Conservation (phyloP, 164 flowering plant species). For the Tetrastigma voinierianum region DNA sequence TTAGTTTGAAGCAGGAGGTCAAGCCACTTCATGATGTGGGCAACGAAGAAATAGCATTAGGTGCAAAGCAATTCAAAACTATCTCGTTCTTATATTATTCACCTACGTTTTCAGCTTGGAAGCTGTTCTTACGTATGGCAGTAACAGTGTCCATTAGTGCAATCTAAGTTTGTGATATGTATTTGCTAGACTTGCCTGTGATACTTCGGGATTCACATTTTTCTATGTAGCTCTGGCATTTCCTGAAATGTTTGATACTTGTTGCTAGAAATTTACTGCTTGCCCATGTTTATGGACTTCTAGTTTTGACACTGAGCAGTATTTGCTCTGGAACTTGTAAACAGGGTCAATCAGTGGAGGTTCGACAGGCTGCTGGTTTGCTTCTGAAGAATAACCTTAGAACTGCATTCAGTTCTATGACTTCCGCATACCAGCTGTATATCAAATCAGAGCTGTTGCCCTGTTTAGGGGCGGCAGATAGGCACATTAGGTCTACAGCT, state of each 20-base stretch:
- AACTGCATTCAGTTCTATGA: slow-evolving; percentile 56
- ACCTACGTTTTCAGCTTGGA: no score
- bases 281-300: neutral
- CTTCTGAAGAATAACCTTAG: slow-evolving; percentile 86
- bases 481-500: slow-evolving; percentile 87
- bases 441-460: slow-evolving; percentile 90
- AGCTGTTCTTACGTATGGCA: neutral
- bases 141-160: neutral
- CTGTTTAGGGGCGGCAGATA: slow-evolving; percentile 87
- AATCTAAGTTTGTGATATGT: neutral
- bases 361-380: slow-evolving; percentile 97
- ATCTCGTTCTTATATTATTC: no score
- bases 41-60: no score
- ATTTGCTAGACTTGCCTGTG: neutral
- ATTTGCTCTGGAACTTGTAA: neutral
- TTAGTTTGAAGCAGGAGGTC: no score
- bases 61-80: no score
- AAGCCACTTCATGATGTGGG: no score
- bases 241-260: neutral
- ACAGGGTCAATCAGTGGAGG: slow-evolving; percentile 82
- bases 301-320: slow-evolving; percentile 9
- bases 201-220: neutral
- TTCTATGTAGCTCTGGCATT: neutral
- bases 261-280: neutral
- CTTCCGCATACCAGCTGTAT: slow-evolving; percentile 69